phyloP scores from a whole-genome alignment of 2,329 filamentous ascomycete genomes.

The Reticulascus tulasneorum region DNA sequence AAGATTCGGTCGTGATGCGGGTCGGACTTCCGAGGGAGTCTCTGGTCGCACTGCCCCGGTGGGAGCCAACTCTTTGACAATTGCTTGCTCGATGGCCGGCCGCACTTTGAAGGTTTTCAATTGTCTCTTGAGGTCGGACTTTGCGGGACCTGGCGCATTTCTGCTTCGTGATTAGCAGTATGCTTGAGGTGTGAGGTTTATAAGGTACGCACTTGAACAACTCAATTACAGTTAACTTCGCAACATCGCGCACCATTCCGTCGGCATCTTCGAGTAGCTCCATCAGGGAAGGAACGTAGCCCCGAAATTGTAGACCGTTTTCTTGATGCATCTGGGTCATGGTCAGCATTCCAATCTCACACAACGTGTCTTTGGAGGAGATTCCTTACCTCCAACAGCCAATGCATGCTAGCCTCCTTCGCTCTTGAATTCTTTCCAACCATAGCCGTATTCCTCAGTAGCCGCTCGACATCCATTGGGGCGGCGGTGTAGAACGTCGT shows the following conservation, averaged over 20 bases:
- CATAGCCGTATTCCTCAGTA: constrained; percentile 74
- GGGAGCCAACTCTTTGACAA: constrained; percentile 69
- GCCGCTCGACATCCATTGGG: constrained; percentile 71
- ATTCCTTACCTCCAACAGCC: no score
- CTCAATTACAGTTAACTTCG: constrained; percentile 79
- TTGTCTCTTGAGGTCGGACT: constrained; percentile 84
- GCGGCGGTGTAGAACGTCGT: constrained; percentile 71
- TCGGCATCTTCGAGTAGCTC: constrained; percentile 88
- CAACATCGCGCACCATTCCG: constrained; percentile 77
- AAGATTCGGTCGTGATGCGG: constrained; percentile 40
- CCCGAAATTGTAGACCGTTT: constrained; percentile 73
- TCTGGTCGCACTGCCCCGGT: constrained; percentile 37
- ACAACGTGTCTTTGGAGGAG: no score
- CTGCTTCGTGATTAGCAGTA: constrained; percentile 75
- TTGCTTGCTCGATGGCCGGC: constrained; percentile 77
- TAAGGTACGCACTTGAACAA: constrained; percentile 66
- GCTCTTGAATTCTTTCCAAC: constrained; percentile 76
- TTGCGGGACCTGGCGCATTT: constrained; percentile 74
- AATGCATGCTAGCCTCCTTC: constrained; percentile 80
- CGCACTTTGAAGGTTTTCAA: constrained; percentile 80
- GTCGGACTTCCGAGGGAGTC: constrained; percentile 30
- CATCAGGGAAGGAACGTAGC: constrained; percentile 79
- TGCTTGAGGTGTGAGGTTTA: constrained; percentile 43
- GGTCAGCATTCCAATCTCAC: no score
- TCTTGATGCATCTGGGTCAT: constrained; percentile 81